Base-by-base conservation (phyloP, 148 eudicot species). In the Fagopyrum homotropicum region DNA sequence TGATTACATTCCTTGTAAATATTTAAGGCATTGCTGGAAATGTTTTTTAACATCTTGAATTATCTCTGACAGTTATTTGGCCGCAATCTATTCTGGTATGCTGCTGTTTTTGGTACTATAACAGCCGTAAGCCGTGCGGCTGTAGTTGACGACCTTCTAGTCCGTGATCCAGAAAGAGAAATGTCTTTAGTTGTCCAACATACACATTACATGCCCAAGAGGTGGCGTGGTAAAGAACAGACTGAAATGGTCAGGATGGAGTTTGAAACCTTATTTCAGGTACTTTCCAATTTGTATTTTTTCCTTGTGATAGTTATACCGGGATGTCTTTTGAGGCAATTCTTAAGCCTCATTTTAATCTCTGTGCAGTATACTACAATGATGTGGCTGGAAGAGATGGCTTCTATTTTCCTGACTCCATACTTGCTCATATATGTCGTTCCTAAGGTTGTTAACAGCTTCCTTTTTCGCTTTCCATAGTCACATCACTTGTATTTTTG, bases 351-450 rank as follows among this genome's bases (percentile, higher is more conserved):
- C 26, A 22, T 22, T 22, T 22, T 22, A 22, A 4, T 35, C 35
- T 30, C 12, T 26, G 82, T 22, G 86, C 92, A 95, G 97, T 95
- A 92, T 81, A 85, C 96, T 52, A 90, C 93, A 72, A 92, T 90
- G 97, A 95, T 90, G 96, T 84, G 92, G 77, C 82, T 95, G 72
- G 98, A 95, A 83, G 98, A 95, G 81, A 95, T 95, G 93, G 92
- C 93, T 48, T 95, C 98, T 16, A 95, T 95, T 59, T 95, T 95
- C 80, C 80, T 92, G 75, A 95, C 98, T 73, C 98, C 98, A 5
- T 92, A 89, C 78, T 77, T 95, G 82, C 97, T 95, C 63, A 73
- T 95, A 59, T 90, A 87, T 80, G 92, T 90, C 59, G 92, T 95
- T 45, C 97, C 98, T 49, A 81, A 91, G 97, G 98, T 93, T 79